Conservation (phyloP, 805 yeast genomes). For the Brettanomyces sp. region DNA sequence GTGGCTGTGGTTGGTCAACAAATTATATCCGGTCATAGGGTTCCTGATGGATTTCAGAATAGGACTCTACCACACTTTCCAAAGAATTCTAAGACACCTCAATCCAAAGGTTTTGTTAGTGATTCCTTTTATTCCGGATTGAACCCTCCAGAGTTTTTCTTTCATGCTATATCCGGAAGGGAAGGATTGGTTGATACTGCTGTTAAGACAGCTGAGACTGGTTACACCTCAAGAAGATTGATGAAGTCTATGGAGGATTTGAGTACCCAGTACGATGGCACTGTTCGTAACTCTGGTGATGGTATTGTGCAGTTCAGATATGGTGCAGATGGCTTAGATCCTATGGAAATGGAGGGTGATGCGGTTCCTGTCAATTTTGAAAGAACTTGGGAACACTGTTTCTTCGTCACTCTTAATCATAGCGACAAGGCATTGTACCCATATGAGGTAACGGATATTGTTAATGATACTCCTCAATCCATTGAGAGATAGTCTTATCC, state of each 20-base stretch:
- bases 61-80: constrained; percentile 95
- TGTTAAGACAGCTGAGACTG: constrained; percentile 98
- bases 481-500: constrained; percentile 45
- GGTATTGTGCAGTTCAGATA: constrained; percentile 96
- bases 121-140: constrained; percentile 92
- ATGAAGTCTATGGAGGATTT: constrained; percentile 85
- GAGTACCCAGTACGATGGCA: constrained; percentile 85
- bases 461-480: constrained; percentile 51
- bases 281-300: constrained; percentile 90
- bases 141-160: constrained; percentile 92
- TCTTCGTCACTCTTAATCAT: constrained; percentile 56
- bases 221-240: constrained; percentile 91
- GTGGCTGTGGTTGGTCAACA: constrained; percentile 99
- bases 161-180: constrained; percentile 99
- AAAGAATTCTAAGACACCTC: constrained; percentile 93
- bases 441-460: constrained; percentile 49
- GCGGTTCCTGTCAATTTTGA: constrained; percentile 90
- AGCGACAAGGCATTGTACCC: constrained; percentile 56
- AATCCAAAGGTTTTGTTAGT: constrained; percentile 94
- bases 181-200: constrained; percentile 99
- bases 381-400: constrained; percentile 92
- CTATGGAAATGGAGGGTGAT: constrained; percentile 98
- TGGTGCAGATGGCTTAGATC: constrained; percentile 98
- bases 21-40: constrained; percentile 97
- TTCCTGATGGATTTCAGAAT: constrained; percentile 99